phyloP scores from a whole-genome alignment of 768 basidiomycete species.

The Phaeolepiota aurea region DNA sequence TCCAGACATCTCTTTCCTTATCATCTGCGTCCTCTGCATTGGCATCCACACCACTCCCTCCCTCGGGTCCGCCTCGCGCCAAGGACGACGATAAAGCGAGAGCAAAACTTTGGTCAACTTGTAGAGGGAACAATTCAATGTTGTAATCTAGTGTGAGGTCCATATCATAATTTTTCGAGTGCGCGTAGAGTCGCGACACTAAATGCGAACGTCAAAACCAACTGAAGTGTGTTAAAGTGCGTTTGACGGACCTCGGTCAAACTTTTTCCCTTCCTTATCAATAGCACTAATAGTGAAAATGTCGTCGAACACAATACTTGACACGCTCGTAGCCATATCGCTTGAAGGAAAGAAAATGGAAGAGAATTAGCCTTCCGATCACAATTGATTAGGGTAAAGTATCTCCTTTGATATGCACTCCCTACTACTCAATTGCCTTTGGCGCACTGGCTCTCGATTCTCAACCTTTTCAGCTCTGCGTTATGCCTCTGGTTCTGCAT shows the following conservation, averaged over 20 bases:
- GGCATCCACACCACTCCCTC: slow-evolving; percentile 38
- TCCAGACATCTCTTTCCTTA: slow-evolving; percentile 74
- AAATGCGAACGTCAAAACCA: slow-evolving; percentile 1
- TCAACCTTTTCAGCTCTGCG: slow-evolving; percentile 5
- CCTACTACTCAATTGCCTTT: too few relatives aligned
- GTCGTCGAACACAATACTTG: slow-evolving; percentile 87
- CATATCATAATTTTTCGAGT: slow-evolving; percentile 90
- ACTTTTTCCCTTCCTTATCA: slow-evolving; percentile 93
- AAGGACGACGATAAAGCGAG: slow-evolving; percentile 83
- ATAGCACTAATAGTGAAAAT: slow-evolving; percentile 82
- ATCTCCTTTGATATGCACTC: too few relatives aligned
- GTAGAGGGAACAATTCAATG: slow-evolving; percentile 78
- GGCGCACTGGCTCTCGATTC: too few relatives aligned
- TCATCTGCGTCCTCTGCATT: slow-evolving; percentile 47
- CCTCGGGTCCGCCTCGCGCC: slow-evolving; percentile 41
- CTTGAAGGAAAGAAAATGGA: background rate
- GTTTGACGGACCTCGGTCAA: slow-evolving; percentile 77
- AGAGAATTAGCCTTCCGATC: too few relatives aligned
- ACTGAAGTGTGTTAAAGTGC: background rate
- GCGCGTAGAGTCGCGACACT: slow-evolving; percentile 90
- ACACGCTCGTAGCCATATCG: slow-evolving; percentile 47
- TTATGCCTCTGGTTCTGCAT: slow-evolving; percentile 14
- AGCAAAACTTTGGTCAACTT: slow-evolving; percentile 63
- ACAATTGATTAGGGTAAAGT: too few relatives aligned
- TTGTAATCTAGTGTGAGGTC: slow-evolving; percentile 92